phyloP scores from a whole-genome alignment of 495 filamentous ascomycete species.

The Neurospora intermedia region DNA sequence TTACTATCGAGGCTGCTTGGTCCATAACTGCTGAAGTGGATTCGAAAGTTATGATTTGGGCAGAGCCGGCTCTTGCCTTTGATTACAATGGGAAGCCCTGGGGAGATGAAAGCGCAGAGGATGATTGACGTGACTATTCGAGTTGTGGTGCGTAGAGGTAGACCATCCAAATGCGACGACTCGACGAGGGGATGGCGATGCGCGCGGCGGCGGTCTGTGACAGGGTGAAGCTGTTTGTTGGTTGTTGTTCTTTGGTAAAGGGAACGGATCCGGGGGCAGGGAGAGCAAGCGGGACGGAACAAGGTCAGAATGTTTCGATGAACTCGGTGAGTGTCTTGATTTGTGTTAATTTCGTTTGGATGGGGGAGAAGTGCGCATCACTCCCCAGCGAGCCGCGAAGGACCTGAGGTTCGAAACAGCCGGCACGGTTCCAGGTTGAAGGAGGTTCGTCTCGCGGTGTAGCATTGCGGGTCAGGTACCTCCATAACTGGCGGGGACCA shows the following conservation, averaged over 20 bases:
- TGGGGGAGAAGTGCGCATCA: background rate
- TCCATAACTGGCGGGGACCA: background rate
- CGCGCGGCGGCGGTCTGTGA: background rate
- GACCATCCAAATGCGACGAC: background rate
- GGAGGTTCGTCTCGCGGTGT: background rate
- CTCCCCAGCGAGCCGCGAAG: background rate
- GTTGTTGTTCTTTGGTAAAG: background rate
- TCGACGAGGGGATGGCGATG: background rate
- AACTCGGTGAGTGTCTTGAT: background rate
- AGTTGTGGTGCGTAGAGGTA: background rate
- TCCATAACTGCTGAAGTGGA: conserved; percentile 14
- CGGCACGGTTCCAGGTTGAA: background rate
- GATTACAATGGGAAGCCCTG: background rate
- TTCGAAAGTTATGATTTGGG: background rate
- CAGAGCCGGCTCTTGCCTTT: conserved; percentile 7
- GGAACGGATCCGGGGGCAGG: background rate
- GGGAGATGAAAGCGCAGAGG: background rate
- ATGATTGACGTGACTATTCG: background rate
- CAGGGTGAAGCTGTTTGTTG: background rate
- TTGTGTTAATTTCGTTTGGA: background rate
- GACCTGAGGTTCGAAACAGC: background rate
- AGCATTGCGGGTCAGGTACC: background rate
- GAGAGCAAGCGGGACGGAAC: background rate
- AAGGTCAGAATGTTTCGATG: background rate
- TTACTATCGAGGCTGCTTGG: conserved; percentile 23